Conservation (phyloP, 805 yeast species). For the Candida palmyrensis region DNA sequence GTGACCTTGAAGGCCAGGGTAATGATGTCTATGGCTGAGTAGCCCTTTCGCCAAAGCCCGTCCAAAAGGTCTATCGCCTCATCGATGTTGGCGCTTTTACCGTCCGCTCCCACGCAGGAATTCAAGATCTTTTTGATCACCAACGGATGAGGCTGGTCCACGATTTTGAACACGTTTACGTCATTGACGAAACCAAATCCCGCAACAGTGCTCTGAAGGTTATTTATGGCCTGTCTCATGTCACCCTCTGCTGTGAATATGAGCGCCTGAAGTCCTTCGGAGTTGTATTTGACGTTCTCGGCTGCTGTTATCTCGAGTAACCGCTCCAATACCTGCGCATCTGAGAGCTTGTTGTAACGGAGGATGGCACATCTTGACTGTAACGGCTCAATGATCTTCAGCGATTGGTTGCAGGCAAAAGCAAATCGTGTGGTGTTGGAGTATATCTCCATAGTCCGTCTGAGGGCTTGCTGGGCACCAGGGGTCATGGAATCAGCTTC, state of each 20-base stretch:
- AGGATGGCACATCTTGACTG: constrained; percentile 95
- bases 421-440: constrained; percentile 96
- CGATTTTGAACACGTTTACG: constrained; percentile 89
- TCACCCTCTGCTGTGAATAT: constrained; percentile 97
- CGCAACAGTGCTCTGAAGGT: constrained; percentile 87
- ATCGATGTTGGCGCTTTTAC: constrained; percentile 43
- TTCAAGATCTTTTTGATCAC: constrained; percentile 61
- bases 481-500: constrained; percentile 98
- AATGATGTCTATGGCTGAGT: constrained; percentile 88
- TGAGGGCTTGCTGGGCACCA: constrained; percentile 91
- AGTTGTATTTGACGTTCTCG: constrained; percentile 73
- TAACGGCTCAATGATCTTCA: constrained; percentile 92
- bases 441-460: constrained; percentile 93
- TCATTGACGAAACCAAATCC: constrained; percentile 91
- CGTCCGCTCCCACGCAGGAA: constrained; percentile 30
- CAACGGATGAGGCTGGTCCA: constrained; percentile 94
- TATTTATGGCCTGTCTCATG: constrained; percentile 97
- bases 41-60: constrained; percentile 82
- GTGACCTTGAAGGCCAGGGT: constrained; percentile 87
- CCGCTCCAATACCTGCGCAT: constrained; percentile 78
- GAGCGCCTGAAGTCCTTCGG: constrained; percentile 89
- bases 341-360: constrained; percentile 74
- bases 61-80: constrained; percentile 60
- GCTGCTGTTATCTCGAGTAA: constrained; percentile 61
- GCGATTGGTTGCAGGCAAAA: constrained; percentile 95